phyloP scores from a whole-genome alignment of 169 alveolate species.

The Babesia bigemina region DNA sequence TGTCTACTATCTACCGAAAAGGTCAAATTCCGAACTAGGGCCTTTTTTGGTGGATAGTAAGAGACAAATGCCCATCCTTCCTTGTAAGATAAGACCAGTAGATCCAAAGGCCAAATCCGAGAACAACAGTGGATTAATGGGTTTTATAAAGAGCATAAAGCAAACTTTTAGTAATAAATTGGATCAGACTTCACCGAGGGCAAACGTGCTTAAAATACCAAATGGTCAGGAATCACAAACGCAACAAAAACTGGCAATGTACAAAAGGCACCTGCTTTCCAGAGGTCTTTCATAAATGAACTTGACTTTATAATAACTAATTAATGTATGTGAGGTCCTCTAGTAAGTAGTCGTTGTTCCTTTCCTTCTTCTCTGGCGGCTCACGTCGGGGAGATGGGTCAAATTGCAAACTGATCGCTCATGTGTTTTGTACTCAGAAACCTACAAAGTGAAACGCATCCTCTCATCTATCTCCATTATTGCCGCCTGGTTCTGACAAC shows the following conservation, averaged over 20 bases:
- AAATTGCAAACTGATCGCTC: conserved; percentile 49
- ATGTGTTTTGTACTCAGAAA: not conserved
- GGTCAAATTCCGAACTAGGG: conserved; percentile 51
- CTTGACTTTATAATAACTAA: not conserved
- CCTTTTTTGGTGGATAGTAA: conserved; percentile 9
- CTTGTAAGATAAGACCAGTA: conserved; percentile 30
- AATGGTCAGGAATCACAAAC: conserved; percentile 21
- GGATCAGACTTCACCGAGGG: conserved; percentile 4
- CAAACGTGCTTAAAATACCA: conserved; percentile 27
- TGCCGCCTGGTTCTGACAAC: conserved; percentile 94
- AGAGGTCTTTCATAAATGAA: conserved; percentile 16
- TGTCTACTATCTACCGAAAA: conserved; percentile 44
- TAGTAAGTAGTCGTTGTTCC: conserved; percentile 51
- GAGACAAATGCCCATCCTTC: conserved; percentile 24
- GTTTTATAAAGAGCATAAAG: conserved; percentile 24
- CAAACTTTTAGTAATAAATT: conserved; percentile 12
- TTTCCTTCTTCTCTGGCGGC: conserved; percentile 39
- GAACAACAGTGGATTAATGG: conserved; percentile 16
- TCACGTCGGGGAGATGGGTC: conserved; percentile 70
- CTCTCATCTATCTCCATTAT: conserved; percentile 94
- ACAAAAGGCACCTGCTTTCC: conserved; percentile 36
- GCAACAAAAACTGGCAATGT: conserved; percentile 10
- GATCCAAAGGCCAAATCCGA: not conserved
- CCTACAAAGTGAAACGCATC: conserved; percentile 75
- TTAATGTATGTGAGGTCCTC: conserved; percentile 56